These are phyloP conservation scores for Pichia sp. DNA, from an alignment of 1,139 yeast genomes.

Conservation along the genomic window DNA sequence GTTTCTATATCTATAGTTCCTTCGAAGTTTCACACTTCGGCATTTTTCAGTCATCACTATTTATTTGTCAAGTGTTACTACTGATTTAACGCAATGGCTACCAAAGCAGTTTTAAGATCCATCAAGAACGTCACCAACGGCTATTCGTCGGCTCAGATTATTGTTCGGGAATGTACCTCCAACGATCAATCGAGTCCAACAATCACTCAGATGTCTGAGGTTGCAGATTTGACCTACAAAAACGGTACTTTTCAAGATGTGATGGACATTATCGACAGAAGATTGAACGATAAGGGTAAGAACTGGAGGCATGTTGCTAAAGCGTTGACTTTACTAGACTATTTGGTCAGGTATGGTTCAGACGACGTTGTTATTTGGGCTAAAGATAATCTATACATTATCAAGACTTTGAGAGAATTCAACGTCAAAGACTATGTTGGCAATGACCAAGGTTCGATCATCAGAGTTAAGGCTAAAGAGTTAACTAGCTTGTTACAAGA, in stretches of 20 bases:
- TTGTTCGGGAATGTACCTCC: conserved; percentile 91
- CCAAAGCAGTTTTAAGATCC: conserved; percentile 76
- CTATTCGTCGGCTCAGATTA: conserved; percentile 78
- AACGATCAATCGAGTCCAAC: conserved; percentile 87
- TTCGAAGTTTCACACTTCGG: too few relatives aligned
- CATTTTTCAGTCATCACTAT: too few relatives aligned
- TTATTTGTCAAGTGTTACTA: too few relatives aligned
- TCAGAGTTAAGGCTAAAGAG: conserved; percentile 90
- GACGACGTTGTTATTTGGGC: conserved; percentile 95
- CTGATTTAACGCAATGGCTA: conserved; percentile 23
- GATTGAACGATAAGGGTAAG: conserved; percentile 94
- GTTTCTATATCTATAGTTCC: background rate
- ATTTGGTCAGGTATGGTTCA: conserved; percentile 79
- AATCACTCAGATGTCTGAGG: conserved; percentile 77
- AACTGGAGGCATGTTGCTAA: conserved; percentile 98
- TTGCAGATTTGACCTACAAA: conserved; percentile 71
- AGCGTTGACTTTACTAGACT: conserved; percentile 82
- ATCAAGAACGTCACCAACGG: conserved; percentile 94
- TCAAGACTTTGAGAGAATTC: conserved; percentile 89
- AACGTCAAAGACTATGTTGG: conserved; percentile 77
- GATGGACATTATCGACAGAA: conserved; percentile 92
- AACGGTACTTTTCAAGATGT: conserved; percentile 79
- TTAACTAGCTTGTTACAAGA: conserved; percentile 74
- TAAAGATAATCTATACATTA: conserved; percentile 80
- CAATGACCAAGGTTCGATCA: conserved; percentile 83